Evolutionary conservation across 192 early-diverging fungal species (phyloP).

Genomic region (Coemansia guatemalensis): DNA sequence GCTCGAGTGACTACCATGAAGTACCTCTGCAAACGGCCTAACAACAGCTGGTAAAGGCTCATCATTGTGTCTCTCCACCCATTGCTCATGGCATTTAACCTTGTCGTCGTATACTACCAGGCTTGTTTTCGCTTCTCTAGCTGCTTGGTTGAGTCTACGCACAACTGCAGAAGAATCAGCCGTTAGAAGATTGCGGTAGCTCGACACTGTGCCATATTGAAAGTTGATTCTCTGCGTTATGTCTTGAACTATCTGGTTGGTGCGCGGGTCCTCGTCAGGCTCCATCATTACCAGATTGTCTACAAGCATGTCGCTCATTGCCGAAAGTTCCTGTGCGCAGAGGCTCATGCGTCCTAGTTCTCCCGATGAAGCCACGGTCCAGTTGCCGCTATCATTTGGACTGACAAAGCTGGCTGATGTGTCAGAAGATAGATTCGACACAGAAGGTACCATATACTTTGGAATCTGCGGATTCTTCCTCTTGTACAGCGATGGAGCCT

Average conservation of each 20-base stretch:
- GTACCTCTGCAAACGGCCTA: neutral
- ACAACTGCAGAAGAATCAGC: neutral
- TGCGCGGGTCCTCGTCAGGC: constrained; percentile 20
- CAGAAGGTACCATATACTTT: too few relatives aligned
- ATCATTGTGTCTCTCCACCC: neutral
- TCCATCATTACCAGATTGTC: constrained; percentile 25
- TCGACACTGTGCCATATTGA: constrained; percentile 2
- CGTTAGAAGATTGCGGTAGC: constrained; percentile 7
- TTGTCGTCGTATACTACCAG: constrained; percentile 12
- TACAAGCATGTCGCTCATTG: constrained; percentile 27
- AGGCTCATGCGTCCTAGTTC: constrained; percentile 12
- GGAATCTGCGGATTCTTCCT: too few relatives aligned
- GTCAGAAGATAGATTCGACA: neutral
- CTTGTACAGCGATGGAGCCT: too few relatives aligned
- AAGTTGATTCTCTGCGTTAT: constrained; percentile 11
- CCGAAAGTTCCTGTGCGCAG: constrained; percentile 16
- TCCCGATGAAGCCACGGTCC: neutral
- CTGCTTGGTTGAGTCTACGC: constrained; percentile 8
- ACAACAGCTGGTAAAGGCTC: neutral
- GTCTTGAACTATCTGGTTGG: constrained; percentile 20
- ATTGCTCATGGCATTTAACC: neutral
- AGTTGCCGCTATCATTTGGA: neutral
- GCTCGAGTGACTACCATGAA: neutral
- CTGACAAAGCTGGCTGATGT: neutral
- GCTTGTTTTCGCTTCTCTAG: constrained; percentile 11